phyloP scores from a whole-genome alignment of 345 rosid species.

The Arabidopsis arenosa region DNA sequence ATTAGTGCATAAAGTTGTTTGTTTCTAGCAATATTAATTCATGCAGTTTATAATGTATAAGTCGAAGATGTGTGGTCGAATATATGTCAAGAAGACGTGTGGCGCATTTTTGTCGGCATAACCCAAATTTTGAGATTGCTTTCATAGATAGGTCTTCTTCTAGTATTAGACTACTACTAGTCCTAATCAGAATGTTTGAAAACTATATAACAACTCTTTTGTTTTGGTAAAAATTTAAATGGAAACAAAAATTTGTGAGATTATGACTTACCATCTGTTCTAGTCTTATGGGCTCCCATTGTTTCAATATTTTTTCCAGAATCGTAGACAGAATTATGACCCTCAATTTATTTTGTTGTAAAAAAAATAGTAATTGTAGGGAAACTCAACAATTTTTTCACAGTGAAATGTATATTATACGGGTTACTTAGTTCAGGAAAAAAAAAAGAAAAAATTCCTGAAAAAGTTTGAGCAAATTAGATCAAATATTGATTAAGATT shows the following conservation, averaged over 20 bases:
- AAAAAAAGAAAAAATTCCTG: too few species aligned
- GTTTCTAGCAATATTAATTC: neutral
- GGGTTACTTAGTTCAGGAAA: neutral
- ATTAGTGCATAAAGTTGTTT: too few species aligned
- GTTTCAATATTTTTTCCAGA: neutral
- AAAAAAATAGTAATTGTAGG: neutral
- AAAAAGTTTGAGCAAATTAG: too few species aligned
- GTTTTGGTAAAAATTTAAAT: neutral
- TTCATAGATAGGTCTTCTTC: constrained; percentile 17
- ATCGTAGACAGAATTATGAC: constrained; percentile 4
- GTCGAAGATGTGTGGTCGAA: neutral
- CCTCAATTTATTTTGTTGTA: neutral
- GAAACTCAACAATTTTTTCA: neutral
- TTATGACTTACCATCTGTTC: constrained; percentile 26
- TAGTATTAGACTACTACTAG: neutral
- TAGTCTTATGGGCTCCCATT: neutral
- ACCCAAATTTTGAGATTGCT: constrained; percentile 19
- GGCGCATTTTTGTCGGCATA: constrained; percentile 23
- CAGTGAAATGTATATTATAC: neutral
- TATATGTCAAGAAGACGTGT: neutral
- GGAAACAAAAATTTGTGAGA: constrained; percentile 3
- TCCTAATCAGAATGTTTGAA: constrained; percentile 25
- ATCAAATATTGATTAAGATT: neutral
- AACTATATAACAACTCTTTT: constrained; percentile 12
- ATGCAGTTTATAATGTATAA: neutral